Base-by-base conservation (phyloP, 108 stramenopile species). In the Aurantiochytrium sp. region DNA sequence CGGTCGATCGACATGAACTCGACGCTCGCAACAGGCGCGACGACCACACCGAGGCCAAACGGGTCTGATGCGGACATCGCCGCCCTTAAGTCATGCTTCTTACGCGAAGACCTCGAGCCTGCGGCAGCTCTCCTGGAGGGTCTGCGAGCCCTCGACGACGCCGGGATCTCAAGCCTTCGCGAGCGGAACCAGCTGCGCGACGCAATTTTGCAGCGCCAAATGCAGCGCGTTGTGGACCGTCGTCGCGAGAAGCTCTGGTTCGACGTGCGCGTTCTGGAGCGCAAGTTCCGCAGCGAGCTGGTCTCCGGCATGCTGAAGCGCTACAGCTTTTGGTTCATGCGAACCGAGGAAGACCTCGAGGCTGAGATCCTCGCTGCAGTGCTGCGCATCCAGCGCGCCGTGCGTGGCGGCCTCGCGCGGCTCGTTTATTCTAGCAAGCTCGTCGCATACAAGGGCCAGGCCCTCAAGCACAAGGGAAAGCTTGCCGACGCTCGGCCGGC, bases 191-290 rank as follows among this genome's bases (percentile, higher is more conserved):
- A 2, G 17, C 73, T 81, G 6, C 73, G 73, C 3, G 24, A 81
- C 0, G 45, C n/a, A 6, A 41, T 81, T 12, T 48, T 81, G 19
- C 39, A 81, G 39, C 39, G 42, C 39, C 73, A 81, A 48, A 1
- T 81, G 73, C 73, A 81, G 73, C 73, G 73, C 24, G 45, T 81
- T 3, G 39, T 81, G 6, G 73, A 81, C 45, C 39, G 15, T 2
- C 73, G 45, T 81, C 73, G 73, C n/a, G 73, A 81, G 30, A 81
- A 81, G 39, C 73, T 81, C 15, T 81, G 73, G 73, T 12, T 39
- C 24, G 73, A 81, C 6, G 21, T 41, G 21, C 39, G 73, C 6
- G 32, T 81, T 15, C 73, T 81, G 10, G 73, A 81, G 45, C 73
- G 73, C 39, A 81, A 81, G 30, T 81, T 48, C 30, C 36, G 73